Evolutionary conservation across 2,329 filamentous ascomycete genomes (phyloP).

Genomic region (Stachybotrys echinatus): DNA sequence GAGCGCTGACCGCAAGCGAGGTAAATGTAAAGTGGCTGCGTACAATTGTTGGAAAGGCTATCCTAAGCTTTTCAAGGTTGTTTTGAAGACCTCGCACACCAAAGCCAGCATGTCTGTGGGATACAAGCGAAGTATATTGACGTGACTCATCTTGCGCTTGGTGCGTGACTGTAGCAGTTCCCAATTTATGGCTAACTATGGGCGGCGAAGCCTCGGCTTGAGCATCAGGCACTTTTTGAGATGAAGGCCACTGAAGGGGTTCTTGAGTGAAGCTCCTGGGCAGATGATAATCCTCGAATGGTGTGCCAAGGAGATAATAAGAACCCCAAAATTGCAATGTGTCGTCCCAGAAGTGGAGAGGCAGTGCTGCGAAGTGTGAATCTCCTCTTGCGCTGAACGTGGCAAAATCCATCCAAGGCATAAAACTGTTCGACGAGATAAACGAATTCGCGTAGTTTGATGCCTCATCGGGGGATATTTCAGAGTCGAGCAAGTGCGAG

Average conservation of each 20-base stretch:
- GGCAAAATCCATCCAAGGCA: neutral
- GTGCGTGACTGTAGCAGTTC: neutral
- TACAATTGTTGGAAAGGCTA: neutral
- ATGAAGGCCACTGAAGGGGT: too few relatives aligned
- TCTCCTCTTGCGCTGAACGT: neutral
- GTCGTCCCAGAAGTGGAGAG: neutral
- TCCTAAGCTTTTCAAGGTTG: neutral
- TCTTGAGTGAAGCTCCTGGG: too few relatives aligned
- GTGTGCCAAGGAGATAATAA: neutral
- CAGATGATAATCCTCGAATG: neutral
- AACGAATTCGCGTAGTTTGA: neutral
- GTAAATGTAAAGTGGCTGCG: neutral
- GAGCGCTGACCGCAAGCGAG: neutral
- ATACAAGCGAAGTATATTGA: too few relatives aligned
- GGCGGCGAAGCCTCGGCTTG: neutral
- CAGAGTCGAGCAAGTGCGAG: neutral
- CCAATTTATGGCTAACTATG: neutral
- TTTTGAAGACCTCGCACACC: neutral
- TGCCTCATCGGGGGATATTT: neutral
- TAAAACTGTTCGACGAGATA: neutral
- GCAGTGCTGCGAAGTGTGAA: neutral
- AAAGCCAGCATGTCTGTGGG: too few relatives aligned
- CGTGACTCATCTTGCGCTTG: too few relatives aligned
- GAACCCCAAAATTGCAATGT: neutral
- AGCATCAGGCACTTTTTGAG: too few relatives aligned